Conservation (phyloP, 495 filamentous ascomycete genomes). For the Penicillium chermesinum region DNA sequence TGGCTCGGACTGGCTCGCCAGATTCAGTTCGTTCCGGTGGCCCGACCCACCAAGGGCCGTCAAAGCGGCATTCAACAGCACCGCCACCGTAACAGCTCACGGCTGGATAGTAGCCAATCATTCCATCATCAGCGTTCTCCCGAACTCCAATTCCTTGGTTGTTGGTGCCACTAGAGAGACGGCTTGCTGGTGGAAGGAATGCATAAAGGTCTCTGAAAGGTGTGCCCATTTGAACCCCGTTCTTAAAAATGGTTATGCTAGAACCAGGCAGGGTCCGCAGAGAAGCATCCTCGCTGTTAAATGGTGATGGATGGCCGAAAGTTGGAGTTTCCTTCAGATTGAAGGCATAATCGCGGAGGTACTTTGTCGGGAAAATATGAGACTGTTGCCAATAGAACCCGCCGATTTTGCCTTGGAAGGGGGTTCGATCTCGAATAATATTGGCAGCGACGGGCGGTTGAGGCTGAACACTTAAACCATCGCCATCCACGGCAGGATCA, state of each 20-base stretch:
- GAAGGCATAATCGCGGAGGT: constrained; percentile 67
- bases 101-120: constrained; percentile 91
- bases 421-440: constrained; percentile 89
- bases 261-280: constrained; percentile 82
- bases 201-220: constrained; percentile 84
- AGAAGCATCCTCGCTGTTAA: constrained; percentile 63
- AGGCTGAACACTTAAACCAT: constrained; percentile 13
- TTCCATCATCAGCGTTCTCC: constrained; percentile 82
- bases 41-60: constrained; percentile 83
- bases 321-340: constrained; percentile 45
- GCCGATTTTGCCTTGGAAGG: constrained; percentile 87
- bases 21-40: constrained; percentile 47
- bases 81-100: constrained; percentile 89
- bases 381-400: constrained; percentile 86
- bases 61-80: constrained; percentile 87
- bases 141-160: constrained; percentile 74
- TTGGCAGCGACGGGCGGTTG: constrained; percentile 45
- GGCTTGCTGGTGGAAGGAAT: constrained; percentile 87
- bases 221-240: constrained; percentile 78
- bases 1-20: constrained; percentile 45
- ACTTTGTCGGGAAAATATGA: constrained; percentile 83
- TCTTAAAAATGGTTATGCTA: constrained; percentile 84
- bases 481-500: constrained; percentile 70
- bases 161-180: constrained; percentile 46
- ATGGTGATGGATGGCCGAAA: constrained; percentile 50